Evolutionary conservation across 495 filamentous ascomycete genomes (phyloP).

Genomic region (Cercophora sp.): DNA sequence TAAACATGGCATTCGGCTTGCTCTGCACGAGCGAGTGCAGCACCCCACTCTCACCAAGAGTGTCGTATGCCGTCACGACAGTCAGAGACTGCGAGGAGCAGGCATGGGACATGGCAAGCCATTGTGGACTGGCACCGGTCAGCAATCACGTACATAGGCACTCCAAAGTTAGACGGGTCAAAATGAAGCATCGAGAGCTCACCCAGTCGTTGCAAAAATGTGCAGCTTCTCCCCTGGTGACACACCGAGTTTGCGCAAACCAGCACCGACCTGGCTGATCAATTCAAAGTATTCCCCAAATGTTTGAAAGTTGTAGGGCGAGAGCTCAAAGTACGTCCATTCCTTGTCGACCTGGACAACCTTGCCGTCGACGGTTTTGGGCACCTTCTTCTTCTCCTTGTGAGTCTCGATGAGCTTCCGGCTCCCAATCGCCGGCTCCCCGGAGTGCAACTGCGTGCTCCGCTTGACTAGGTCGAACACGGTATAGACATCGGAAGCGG

Average conservation of each 20-base stretch:
- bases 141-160: conserved; percentile 1
- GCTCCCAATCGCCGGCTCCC: conserved; percentile 55
- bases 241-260: conserved; percentile 56
- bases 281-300: conserved; percentile 58
- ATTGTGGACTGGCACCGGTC: conserved; percentile 37
- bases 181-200: too few relatives aligned
- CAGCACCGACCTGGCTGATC: conserved; percentile 51
- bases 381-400: conserved; percentile 61
- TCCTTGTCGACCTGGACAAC: conserved; percentile 59
- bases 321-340: conserved; percentile 65
- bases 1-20: conserved; percentile 56
- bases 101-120: conserved; percentile 55
- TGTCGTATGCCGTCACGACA: conserved; percentile 92
- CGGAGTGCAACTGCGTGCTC: conserved; percentile 48
- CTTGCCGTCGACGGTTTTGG: conserved; percentile 62
- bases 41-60: conserved; percentile 57
- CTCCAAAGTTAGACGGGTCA: not conserved
- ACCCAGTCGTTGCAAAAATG: conserved; percentile 60
- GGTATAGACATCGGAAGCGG: conserved; percentile 50
- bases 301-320: conserved; percentile 54
- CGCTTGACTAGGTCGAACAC: conserved; percentile 56
- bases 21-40: conserved; percentile 60
- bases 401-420: conserved; percentile 56
- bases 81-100: conserved; percentile 88
- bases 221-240: conserved; percentile 47